A percentile compares a stretch with the other conserved stretches of the same genome.
phyloP scores from a whole-genome alignment of 495 filamentous ascomycete species.

The Neurospora sp. region DNA sequence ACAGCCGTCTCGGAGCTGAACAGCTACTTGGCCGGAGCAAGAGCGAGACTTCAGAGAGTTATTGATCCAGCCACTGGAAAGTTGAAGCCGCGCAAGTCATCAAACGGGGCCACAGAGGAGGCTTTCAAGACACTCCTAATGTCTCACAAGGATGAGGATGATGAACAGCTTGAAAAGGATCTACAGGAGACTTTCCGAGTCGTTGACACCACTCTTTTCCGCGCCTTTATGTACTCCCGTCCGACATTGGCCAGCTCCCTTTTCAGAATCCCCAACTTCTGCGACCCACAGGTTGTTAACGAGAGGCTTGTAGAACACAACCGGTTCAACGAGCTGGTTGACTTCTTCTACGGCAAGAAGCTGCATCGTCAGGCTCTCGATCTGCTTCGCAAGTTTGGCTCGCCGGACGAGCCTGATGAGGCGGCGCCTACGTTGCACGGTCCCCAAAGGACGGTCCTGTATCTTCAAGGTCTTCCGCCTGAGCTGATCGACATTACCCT shows the following conservation, averaged over 20 bases:
- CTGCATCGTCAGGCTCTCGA: slow-evolving; percentile 83
- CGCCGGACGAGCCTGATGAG: slow-evolving; percentile 53
- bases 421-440: slow-evolving; percentile 64
- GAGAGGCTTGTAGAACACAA: slow-evolving; percentile 81
- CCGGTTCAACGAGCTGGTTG: slow-evolving; percentile 87
- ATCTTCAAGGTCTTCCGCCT: slow-evolving; percentile 78
- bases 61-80: slow-evolving; percentile 65
- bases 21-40: slow-evolving; percentile 73
- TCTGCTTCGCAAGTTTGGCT: slow-evolving; percentile 72
- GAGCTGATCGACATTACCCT: slow-evolving; percentile 86
- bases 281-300: slow-evolving; percentile 90
- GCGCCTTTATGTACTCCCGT: slow-evolving; percentile 81
- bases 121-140: slow-evolving; percentile 39
- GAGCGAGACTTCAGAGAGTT: slow-evolving; percentile 70
- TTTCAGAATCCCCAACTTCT: slow-evolving; percentile 95
- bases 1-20: slow-evolving; percentile 71
- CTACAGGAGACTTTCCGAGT: slow-evolving; percentile 66
- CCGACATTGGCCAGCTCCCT: slow-evolving; percentile 79
- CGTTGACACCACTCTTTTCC: slow-evolving; percentile 89
- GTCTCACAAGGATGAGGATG: slow-evolving; percentile 37
- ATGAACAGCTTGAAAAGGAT: slow-evolving; percentile 57
- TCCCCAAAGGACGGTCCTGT: slow-evolving; percentile 74
- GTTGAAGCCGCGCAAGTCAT: slow-evolving; percentile 48
- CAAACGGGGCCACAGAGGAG: slow-evolving; percentile 44
- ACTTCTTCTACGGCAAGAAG: slow-evolving; percentile 94